These are phyloP conservation scores for Trichophyton rubrum DNA, from an alignment of 2,329 filamentous ascomycete species.

Conservation along the genomic window DNA sequence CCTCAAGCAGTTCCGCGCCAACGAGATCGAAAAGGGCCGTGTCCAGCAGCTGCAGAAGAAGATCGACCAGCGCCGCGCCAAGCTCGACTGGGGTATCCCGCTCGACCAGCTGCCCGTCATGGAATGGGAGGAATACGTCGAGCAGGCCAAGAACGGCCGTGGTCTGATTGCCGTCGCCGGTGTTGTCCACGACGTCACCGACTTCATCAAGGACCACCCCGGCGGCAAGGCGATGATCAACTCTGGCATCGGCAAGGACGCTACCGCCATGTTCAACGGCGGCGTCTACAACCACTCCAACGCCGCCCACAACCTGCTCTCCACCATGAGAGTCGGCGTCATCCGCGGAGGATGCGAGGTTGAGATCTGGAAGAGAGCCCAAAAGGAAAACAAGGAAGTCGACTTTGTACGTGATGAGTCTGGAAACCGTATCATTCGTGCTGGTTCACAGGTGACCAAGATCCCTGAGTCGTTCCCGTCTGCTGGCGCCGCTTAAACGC, in stretches of 20 bases:
- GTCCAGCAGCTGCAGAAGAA: conserved; percentile 87
- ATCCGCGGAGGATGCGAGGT: too few species aligned
- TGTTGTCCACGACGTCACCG: conserved; percentile 71
- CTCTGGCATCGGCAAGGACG: conserved; percentile 73
- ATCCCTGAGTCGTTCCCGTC: conserved; percentile 65
- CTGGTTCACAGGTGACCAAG: conserved; percentile 75
- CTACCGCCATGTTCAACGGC: conserved; percentile 82
- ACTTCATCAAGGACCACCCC: conserved; percentile 83
- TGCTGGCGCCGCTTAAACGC: conserved; percentile 61
- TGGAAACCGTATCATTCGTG: conserved; percentile 72
- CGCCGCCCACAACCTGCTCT: conserved; percentile 76
- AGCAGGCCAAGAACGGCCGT: conserved; percentile 64
- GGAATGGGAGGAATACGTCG: conserved; percentile 75
- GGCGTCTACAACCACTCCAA: conserved; percentile 85
- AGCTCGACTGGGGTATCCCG: conserved; percentile 74
- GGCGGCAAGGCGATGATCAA: conserved; percentile 78
- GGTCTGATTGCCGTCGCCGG: conserved; percentile 66
- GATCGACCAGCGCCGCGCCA: conserved; percentile 72
- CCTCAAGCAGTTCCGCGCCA: conserved; percentile 79
- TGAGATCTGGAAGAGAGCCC: conserved; percentile 40
- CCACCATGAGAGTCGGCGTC: conserved; percentile 63
- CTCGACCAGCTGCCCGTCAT: conserved; percentile 76
- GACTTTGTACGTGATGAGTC: conserved; percentile 67
- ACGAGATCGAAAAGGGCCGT: conserved; percentile 86
- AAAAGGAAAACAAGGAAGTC: conserved; percentile 67